Base-by-base conservation (phyloP, 2,329 filamentous ascomycete genomes). In the Calonectria pteridis region DNA sequence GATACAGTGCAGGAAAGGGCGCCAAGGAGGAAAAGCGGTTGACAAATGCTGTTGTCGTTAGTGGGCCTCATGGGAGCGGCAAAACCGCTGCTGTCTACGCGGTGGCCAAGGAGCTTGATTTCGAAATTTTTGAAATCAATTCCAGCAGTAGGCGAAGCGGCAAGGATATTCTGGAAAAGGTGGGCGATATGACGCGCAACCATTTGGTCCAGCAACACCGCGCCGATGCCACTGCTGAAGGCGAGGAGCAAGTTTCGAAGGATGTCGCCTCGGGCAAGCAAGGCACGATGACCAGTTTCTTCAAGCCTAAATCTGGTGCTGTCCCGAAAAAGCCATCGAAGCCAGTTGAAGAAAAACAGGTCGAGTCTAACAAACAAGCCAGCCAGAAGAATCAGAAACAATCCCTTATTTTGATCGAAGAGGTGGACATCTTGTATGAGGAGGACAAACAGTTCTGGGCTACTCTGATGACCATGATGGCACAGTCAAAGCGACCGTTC, bases 101-200 rank as follows among this genome's bases (percentile, higher is more conserved):
- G 5, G 94, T 96, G 51, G 96, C 97, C 6, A 96, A 94, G 80
- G 96, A 99, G 84, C 88, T 98, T 20, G 95, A 91, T 1, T 98
- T 97, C 81, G 96, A 98, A 80, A 91, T 99, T 1, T 99, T 99
- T 77, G 97, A 99, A 84, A 95, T 99, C 81, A 97, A 98, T 80
- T 87, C 96, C 0, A 92, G 95, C 73, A 95, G 91, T 77, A 92
- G 96, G 65, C 90, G 97, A 75, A 98, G 92, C 81, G 96, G 96
- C 37, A 97, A 93, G 82, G 97, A 99, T 80, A 92, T 99, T 62
- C 83, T 98, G 40, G 97, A 99, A 80, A 94, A 91, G 78, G 95
- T 99, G 55, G 97, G 97, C 50, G 95, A 99, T 84, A 98, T 99
- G 96, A 97, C 95, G 5, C 93, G 93, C 74, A 98, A 99, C 79